A percentile compares a stretch with the other conserved stretches of the same genome.
These are phyloP conservation scores for Sclerotinia minor DNA, from an alignment of 2,329 filamentous ascomycete species.

Conservation along the genomic window DNA sequence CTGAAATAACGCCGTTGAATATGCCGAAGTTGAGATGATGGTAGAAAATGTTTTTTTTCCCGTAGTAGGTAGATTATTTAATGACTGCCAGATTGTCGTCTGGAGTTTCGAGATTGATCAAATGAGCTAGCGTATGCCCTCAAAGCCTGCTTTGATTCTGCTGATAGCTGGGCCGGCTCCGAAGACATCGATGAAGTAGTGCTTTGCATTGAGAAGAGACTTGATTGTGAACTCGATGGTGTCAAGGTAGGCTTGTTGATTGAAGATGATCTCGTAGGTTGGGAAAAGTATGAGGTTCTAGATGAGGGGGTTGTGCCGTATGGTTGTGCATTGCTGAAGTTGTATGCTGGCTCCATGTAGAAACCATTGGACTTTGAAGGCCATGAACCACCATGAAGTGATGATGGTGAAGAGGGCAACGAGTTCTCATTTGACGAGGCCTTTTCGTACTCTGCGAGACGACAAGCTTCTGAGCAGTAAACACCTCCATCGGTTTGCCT, in stretches of 20 bases:
- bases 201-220: constrained; percentile 76
- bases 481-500: constrained; percentile 77
- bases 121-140: constrained; percentile 86
- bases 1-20: constrained; percentile 34
- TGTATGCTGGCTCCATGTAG: constrained; percentile 72
- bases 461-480: constrained; percentile 92
- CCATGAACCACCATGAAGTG: constrained; percentile 49
- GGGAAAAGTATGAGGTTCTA: constrained; percentile 45
- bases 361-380: constrained; percentile 57
- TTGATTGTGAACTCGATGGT: constrained; percentile 79
- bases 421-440: constrained; percentile 58
- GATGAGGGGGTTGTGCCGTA: constrained; percentile 53
- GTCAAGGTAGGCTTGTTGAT: constrained; percentile 51
- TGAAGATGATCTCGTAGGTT: constrained; percentile 50
- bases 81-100: constrained; percentile 39
- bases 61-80: constrained; percentile 26
- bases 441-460: constrained; percentile 82
- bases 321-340: constrained; percentile 67
- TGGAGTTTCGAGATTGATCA: constrained; percentile 58
- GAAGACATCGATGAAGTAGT: constrained; percentile 54
- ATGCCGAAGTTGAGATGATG: constrained; percentile 30
- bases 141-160: constrained; percentile 76
- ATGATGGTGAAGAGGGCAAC: constrained; percentile 57
- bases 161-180: constrained; percentile 63
- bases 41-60: constrained; percentile 18